Base-by-base conservation (phyloP, 2,329 filamentous ascomycete species). In the Trichoderma asperellum region DNA sequence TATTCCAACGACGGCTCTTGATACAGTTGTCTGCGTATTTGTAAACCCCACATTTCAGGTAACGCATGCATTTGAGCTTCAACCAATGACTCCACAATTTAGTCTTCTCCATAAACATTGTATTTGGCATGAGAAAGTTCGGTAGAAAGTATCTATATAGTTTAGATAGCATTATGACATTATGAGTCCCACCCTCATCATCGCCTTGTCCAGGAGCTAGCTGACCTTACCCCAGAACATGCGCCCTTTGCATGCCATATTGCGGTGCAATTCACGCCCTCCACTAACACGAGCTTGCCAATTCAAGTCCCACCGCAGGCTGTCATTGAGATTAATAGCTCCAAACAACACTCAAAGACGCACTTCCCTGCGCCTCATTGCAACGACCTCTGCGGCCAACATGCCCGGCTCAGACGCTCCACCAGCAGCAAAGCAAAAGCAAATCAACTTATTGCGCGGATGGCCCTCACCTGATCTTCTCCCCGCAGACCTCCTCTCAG, bases 381-480 rank as follows among this genome's bases (percentile, higher is more conserved):
- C 65, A 55, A 40, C 61, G n/a, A 56, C 24, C 32, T 18, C 61
- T 16, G 16, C 59, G 1, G 47, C 47, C 34, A 29, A 40, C 49
- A 61, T 68, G 65, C 32, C 55, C 27, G 21, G 14, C 29, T 34
- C 72, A 8, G 40, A 70, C n/a, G 68, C 74, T 18, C 16, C 63
- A 0, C 14, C 18, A 37, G 4, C 10, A 11, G 10, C 21, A 12
- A 34, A 49, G 21, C 40, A 16, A 2, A 79, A 81, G 68, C 80
- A 79, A 35, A 91, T 92, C 76, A 91, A 92, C 75, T 83, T 92
- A 69, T 81, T 90, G 66, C 84, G 87, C 56, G 91, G 91, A 74
- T 93, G 91, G 90, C 91, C 91, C 0, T 84, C 83, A 1, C 80
- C 83, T 0, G 73, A 77, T 21, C 86, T 96, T 7, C 85, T 96